Conservation (phyloP, 345 rosid species). For the Kandelia obovata region DNA sequence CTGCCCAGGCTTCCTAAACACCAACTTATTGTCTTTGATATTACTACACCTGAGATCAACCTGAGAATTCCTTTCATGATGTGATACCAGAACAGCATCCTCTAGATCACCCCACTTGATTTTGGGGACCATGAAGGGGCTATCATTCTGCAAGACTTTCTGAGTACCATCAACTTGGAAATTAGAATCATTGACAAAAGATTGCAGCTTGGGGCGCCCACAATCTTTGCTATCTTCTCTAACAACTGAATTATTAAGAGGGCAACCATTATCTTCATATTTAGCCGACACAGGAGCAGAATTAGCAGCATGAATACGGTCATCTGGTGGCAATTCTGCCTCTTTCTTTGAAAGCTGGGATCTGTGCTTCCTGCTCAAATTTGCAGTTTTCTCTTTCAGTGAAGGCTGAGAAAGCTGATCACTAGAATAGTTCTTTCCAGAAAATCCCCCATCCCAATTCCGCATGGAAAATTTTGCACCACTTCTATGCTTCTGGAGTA, state of each 20-base stretch:
- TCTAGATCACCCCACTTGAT: slow-evolving; percentile 63
- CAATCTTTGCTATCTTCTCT: slow-evolving; percentile 28
- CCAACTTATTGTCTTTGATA: slow-evolving; percentile 25
- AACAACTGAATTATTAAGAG: slow-evolving; percentile 21
- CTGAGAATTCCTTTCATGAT: slow-evolving; percentile 29
- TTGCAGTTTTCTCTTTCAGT: slow-evolving; percentile 23
- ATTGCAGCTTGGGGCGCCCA: slow-evolving; percentile 20
- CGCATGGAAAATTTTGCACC: slow-evolving; percentile 45
- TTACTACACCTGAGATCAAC: slow-evolving; percentile 35
- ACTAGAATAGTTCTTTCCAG: slow-evolving; percentile 38
- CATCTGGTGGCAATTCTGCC: slow-evolving; percentile 15
- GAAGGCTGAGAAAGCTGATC: slow-evolving; percentile 23
- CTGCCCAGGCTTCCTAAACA: slow-evolving; percentile 26
- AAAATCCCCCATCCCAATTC: slow-evolving; percentile 47
- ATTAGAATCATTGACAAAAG: slow-evolving; percentile 19
- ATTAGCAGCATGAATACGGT: slow-evolving; percentile 20
- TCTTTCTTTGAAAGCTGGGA: slow-evolving; percentile 26
- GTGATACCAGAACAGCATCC: slow-evolving; percentile 36
- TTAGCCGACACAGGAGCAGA: slow-evolving; percentile 22
- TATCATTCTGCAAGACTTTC: slow-evolving; percentile 18
- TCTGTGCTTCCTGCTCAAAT: slow-evolving; percentile 27
- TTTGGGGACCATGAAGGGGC: slow-evolving; percentile 34
- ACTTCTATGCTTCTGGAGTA: slow-evolving; percentile 49
- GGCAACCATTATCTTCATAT: slow-evolving; percentile 16
- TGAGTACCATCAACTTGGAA: slow-evolving; percentile 17